A percentile compares a stretch with the other conserved stretches of the same genome.
Conservation (phyloP, 495 filamentous ascomycete species). For the Neurospora tetraspora region DNA sequence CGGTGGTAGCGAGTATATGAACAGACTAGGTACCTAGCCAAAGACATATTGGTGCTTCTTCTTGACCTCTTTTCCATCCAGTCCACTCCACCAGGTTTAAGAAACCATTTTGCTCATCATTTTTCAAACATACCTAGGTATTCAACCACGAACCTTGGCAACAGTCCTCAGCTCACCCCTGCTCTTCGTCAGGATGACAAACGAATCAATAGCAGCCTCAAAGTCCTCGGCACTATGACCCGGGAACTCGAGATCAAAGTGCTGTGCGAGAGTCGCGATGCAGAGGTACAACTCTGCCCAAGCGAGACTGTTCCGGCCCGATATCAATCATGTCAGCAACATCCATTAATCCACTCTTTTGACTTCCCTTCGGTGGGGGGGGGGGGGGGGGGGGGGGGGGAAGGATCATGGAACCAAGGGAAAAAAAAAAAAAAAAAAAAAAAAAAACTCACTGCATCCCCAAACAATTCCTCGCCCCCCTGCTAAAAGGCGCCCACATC, state of each 20-base stretch:
- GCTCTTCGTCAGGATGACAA: conserved; percentile 17
- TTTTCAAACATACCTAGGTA: background rate
- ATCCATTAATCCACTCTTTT: background rate
- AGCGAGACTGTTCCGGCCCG: conserved; percentile 13
- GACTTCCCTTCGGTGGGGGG: background rate
- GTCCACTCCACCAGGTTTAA: too few relatives aligned
- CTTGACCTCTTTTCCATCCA: too few relatives aligned
- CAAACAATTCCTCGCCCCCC: conserved; percentile 17
- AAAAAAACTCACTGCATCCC: conserved; percentile 21
- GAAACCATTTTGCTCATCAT: too few relatives aligned
- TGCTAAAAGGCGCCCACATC: conserved; percentile 16
- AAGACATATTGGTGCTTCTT: too few relatives aligned
- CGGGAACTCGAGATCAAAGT: conserved; percentile 17
- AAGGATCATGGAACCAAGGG: too few relatives aligned
- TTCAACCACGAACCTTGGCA: background rate
- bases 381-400: too few relatives aligned
- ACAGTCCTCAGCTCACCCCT: background rate
- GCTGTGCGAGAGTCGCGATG: conserved; percentile 9
- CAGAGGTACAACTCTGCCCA: conserved; percentile 22
- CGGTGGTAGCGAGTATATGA: too few relatives aligned
- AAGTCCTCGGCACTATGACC: conserved; percentile 11
- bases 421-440: background rate
- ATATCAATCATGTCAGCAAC: background rate
- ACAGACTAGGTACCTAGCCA: too few relatives aligned
- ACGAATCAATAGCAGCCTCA: conserved; percentile 17